Percentiles rank a stretch among this genome's conserved stretches.
Evolutionary conservation across 257 asterid species (phyloP).

Genomic region (Prunella vulgaris): DNA sequence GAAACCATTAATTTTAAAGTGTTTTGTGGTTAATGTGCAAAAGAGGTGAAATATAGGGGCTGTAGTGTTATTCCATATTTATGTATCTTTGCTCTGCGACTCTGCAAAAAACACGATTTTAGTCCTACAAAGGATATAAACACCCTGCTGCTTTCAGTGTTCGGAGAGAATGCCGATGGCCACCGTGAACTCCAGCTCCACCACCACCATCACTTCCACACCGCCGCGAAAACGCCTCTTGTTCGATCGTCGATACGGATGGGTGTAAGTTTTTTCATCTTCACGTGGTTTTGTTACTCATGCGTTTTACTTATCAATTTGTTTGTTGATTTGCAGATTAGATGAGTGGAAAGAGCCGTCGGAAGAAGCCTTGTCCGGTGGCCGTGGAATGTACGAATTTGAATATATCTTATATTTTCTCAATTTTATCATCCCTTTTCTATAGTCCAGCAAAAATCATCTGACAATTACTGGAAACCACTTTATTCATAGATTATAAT

Average conservation of each 20-base stretch:
- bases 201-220: not conserved
- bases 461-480: not conserved
- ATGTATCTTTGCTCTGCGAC: not conserved
- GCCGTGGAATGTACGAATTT: conserved; percentile 60
- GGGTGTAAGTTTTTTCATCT: conserved; percentile 45
- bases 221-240: conserved; percentile 47
- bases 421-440: not conserved
- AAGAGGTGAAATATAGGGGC: not conserved
- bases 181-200: conserved; percentile 26
- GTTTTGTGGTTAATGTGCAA: not conserved
- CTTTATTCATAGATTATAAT: conserved; percentile 1
- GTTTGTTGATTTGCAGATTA: conserved; percentile 33
- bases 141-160: not conserved
- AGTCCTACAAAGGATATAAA: not conserved
- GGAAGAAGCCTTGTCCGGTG: conserved; percentile 63
- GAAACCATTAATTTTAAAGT: not conserved
- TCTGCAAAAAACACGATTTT: not conserved
- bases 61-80: not conserved
- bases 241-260: conserved; percentile 77
- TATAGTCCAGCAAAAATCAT: not conserved
- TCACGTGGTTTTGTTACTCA: not conserved
- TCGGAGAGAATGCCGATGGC: conserved; percentile 17
- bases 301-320: not conserved
- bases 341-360: conserved; percentile 69
- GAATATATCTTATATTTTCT: not conserved